Percentiles rank a stretch among this genome's conserved stretches.
Evolutionary conservation across 371 early-diverging fungal genomes (phyloP).

Genomic region (Mortierella sp.): DNA sequence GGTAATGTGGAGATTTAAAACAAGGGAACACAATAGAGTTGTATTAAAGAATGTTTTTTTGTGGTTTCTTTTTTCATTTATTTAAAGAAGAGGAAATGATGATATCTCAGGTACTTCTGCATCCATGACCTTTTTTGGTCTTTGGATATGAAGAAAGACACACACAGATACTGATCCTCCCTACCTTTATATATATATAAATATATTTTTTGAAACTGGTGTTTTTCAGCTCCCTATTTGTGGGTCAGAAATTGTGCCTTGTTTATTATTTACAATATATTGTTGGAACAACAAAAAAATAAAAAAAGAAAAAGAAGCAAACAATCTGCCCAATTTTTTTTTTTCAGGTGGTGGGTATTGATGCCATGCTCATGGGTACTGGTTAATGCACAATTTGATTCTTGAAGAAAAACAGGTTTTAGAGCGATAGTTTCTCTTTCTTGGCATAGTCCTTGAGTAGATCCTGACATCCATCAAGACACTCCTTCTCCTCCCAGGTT

Average conservation of each 20-base stretch:
- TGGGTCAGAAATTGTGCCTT: too few relatives aligned
- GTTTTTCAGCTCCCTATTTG: too few relatives aligned
- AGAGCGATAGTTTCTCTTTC: conserved; percentile 8
- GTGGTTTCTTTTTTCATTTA: not conserved
- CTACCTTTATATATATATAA: too few relatives aligned
- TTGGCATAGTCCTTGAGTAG: conserved; percentile 11
- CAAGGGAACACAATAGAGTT: too few relatives aligned
- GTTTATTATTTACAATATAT: not conserved
- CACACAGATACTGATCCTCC: conserved; percentile 54
- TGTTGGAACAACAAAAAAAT: not conserved
- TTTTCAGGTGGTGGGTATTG: not conserved
- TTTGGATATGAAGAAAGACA: conserved; percentile 34
- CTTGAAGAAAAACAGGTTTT: not conserved
- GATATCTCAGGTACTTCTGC: conserved; percentile 58
- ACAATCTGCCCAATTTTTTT: not conserved
- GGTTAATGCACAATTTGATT: not conserved
- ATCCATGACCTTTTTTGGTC: conserved; percentile 3
- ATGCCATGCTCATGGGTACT: not conserved
- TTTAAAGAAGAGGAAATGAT: conserved; percentile 32
- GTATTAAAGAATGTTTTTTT: not conserved
- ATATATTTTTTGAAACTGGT: not conserved
- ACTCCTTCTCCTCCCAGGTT: conserved; percentile 14
- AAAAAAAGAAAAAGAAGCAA: not conserved
- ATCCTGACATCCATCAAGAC: conserved; percentile 17
- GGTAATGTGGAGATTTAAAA: too few relatives aligned